These are phyloP conservation scores for Pseudozyma thailandica DNA, from an alignment of 1,284 basidiomycete genomes.

Conservation along the genomic window DNA sequence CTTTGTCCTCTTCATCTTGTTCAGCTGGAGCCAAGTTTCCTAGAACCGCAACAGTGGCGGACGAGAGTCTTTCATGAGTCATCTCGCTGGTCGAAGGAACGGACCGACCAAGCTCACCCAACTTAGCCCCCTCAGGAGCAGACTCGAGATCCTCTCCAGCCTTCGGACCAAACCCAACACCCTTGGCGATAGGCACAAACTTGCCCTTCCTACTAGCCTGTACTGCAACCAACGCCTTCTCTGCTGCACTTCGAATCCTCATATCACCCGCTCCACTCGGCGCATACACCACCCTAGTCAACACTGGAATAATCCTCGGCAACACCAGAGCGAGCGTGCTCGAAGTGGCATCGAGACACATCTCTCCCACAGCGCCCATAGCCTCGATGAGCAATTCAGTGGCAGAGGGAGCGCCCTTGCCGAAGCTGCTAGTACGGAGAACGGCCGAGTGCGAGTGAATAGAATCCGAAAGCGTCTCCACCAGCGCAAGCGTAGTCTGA, in stretches of 20 bases:
- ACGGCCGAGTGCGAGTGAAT: constrained; percentile 14
- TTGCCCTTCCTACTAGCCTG: constrained; percentile 35
- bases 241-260: constrained; percentile 4
- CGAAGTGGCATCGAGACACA: constrained; percentile 31
- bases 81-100: constrained; percentile 16
- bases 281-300: constrained; percentile 21
- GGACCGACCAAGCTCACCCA: constrained; percentile 17
- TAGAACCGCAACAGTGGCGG: constrained; percentile 12
- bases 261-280: constrained; percentile 24
- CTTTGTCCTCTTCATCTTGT: background rate
- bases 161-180: constrained; percentile 35
- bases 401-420: constrained; percentile 7
- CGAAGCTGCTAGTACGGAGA: constrained; percentile 12
- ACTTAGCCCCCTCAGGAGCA: constrained; percentile 33
- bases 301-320: constrained; percentile 26
- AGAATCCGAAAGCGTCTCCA: constrained; percentile 48
- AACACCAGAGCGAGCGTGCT: constrained; percentile 29
- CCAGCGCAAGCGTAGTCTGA: constrained; percentile 33
- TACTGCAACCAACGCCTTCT: constrained; percentile 20
- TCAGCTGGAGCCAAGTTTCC: background rate
- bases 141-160: constrained; percentile 35
- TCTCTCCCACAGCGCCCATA: constrained; percentile 16
- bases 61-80: background rate
- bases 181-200: constrained; percentile 36
- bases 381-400: constrained; percentile 12